Evolutionary conservation across 345 rosid genomes (phyloP), one percentile per base, ranked within the genome.

Genomic region (rapeseed (Brassica napus)): DNA sequence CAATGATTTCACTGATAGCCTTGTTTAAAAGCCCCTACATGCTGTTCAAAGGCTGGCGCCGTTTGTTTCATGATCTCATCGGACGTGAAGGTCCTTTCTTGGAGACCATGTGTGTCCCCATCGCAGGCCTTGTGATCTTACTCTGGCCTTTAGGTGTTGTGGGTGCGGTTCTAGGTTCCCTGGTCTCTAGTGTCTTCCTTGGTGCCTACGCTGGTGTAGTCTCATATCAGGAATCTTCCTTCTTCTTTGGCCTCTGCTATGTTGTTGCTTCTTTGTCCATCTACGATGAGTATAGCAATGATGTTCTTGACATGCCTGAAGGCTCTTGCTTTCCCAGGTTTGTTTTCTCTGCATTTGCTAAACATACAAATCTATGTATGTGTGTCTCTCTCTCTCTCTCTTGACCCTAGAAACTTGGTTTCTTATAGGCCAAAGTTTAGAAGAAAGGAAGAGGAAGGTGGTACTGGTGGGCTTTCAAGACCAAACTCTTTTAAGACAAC

Each of bases 41-140:
- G 98, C 84, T 95, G 80, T 87, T 93, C 67, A 95, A 89, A 79
- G 99, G 99, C 12, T 95, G 98, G 99, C 91, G 74, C 68, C 94
- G 97, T 67, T 77, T 95, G 83, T 91, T 90, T 87, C 98, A 89
- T 24, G 99, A 95, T 80, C 99, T 95, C 61, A 82, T 89, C 55
- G 99, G 99, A 35, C 91, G 99, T 78, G 97, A 95, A 87, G 99
- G 98, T 60, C 99, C 98, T 35, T 95, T 93, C 88, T 88, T 95
- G 86, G 99, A 95, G 77, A 91, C 97, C 31, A 87, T 95, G 85
- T 95, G 99, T 79, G 97, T 95, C 69, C 99, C 99, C 67, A 91
- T 93, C 60, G 98, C 98, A 0, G 98, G 98, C 65, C 98, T 96
- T 64, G 97, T 87, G 59, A 96, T 96, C 79, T 73, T 96, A 79